phyloP scores from a whole-genome alignment of 1,139 yeast genomes.

The Pichia sp. region DNA sequence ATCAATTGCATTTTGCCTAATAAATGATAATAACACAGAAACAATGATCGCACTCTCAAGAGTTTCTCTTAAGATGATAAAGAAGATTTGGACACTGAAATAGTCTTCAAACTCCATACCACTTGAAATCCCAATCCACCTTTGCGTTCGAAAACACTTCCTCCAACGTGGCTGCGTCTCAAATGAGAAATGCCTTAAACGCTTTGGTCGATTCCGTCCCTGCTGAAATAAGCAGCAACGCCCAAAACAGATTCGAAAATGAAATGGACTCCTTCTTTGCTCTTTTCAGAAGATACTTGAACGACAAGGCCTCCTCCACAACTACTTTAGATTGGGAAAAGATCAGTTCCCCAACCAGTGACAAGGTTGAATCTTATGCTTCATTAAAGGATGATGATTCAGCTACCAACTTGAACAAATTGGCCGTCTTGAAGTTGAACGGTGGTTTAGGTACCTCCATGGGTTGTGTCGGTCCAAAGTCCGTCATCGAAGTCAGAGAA shows the following conservation, averaged over 20 bases:
- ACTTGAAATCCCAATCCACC: constrained; percentile 70
- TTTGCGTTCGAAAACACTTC: constrained; percentile 96
- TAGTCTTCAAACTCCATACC: constrained; percentile 53
- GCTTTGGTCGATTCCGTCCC: constrained; percentile 78
- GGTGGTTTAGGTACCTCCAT: constrained; percentile 99
- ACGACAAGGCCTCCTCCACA: constrained; percentile 90
- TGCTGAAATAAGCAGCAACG: constrained; percentile 27
- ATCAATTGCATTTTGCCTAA: constrained; percentile 52
- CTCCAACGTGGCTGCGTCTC: constrained; percentile 94
- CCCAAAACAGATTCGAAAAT: constrained; percentile 68
- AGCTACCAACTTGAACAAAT: constrained; percentile 61
- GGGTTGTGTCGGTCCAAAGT: constrained; percentile 99
- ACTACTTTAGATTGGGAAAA: constrained; percentile 91
- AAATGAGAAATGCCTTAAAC: constrained; percentile 96
- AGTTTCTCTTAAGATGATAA: constrained; percentile 83
- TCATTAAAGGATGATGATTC: constrained; percentile 39
- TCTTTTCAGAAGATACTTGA: constrained; percentile 85
- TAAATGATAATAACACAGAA: constrained; percentile 79
- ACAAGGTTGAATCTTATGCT: constrained; percentile 83
- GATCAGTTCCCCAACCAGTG: constrained; percentile 83
- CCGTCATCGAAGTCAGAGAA: constrained; percentile 97
- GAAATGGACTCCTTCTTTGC: constrained; percentile 97
- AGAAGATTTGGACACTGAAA: constrained; percentile 77
- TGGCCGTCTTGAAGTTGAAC: constrained; percentile 93
- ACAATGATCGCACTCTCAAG: constrained; percentile 85